phyloP scores from a whole-genome alignment of 2,329 filamentous ascomycete genomes.

The Aspergillus latus region DNA sequence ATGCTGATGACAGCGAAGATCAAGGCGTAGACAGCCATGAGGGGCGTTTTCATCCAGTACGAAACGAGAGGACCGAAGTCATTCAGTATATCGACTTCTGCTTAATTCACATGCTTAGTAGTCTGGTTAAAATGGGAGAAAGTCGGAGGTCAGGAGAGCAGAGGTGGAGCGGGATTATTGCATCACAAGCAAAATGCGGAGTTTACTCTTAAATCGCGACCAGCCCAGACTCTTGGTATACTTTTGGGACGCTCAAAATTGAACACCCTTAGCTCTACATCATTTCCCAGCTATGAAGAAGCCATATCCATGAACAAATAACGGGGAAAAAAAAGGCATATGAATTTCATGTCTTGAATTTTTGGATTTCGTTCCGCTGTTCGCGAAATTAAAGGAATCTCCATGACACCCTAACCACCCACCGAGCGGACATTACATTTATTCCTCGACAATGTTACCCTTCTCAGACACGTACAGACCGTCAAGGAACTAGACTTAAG shows the following conservation, averaged over 20 bases:
- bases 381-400: constrained; percentile 36
- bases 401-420: constrained; percentile 38
- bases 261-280: constrained; percentile 30
- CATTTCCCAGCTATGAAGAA: constrained; percentile 27
- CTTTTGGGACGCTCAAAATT: constrained; percentile 16
- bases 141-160: not conserved
- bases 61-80: not conserved
- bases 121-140: not conserved
- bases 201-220: not conserved
- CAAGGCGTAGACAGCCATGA: constrained; percentile 28
- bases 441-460: constrained; percentile 79
- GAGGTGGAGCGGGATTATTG: not conserved
- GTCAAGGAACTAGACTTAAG: constrained; percentile 81
- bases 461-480: constrained; percentile 99
- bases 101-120: constrained; percentile 22
- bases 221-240: not conserved
- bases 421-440: constrained; percentile 36
- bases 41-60: constrained; percentile 24
- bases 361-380: constrained; percentile 37
- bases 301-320: constrained; percentile 29
- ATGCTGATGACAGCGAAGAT: constrained; percentile 53
- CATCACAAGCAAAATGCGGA: constrained; percentile 4
- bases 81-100: not conserved
- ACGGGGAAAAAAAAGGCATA: constrained; percentile 18
- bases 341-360: constrained; percentile 32